phyloP scores from a whole-genome alignment of 176 grass and related monocot genomes.

The Olyra latifolia region DNA sequence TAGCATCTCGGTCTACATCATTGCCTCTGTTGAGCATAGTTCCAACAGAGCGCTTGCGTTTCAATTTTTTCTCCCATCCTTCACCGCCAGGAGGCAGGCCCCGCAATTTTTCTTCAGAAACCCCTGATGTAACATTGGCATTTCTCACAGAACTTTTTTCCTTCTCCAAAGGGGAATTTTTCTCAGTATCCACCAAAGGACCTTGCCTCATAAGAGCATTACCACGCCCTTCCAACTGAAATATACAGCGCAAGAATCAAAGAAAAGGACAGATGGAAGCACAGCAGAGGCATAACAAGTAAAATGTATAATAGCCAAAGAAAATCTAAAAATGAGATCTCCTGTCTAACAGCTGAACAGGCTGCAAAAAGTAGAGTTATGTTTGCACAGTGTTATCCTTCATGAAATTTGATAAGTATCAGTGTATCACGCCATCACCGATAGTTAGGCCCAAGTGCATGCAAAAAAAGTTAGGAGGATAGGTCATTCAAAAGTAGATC shows the following conservation, averaged over 20 bases:
- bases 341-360: neutral
- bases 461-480: neutral
- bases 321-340: neutral
- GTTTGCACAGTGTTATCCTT: neutral
- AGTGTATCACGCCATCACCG: neutral
- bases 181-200: slow-evolving; percentile 36
- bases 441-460: neutral
- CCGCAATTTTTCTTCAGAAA: slow-evolving; percentile 64
- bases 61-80: slow-evolving; percentile 75
- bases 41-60: slow-evolving; percentile 71
- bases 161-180: slow-evolving; percentile 51
- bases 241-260: slow-evolving; percentile 8
- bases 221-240: slow-evolving; percentile 61
- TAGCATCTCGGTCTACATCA: slow-evolving; percentile 52
- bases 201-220: slow-evolving; percentile 53
- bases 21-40: slow-evolving; percentile 63
- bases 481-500: slow-evolving; percentile 1
- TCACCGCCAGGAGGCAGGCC: slow-evolving; percentile 62
- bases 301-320: neutral
- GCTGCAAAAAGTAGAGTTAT: neutral
- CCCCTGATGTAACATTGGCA: slow-evolving; percentile 37
- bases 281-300: neutral
- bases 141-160: slow-evolving; percentile 50
- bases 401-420: neutral
- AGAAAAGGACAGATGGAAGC: neutral